Evolutionary conservation across 163 green algal species (phyloP).

Genomic region (Chlorella variabilis): DNA sequence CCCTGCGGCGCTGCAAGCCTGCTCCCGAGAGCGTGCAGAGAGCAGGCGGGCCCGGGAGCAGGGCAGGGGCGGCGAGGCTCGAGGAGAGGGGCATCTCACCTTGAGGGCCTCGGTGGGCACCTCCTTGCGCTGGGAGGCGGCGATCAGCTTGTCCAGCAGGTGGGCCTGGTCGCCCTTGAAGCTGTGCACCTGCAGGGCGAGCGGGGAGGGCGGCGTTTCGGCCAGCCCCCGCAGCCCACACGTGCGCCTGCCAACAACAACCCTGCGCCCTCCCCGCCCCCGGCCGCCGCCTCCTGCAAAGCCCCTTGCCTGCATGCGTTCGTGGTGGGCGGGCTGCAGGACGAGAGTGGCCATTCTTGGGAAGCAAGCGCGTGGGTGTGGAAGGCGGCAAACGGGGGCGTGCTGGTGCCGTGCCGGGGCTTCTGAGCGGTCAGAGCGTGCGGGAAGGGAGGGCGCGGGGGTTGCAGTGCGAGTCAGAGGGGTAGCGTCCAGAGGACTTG

Average conservation of each 20-base stretch:
- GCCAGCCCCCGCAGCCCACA: too few species aligned
- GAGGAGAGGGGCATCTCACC: conserved; percentile 1
- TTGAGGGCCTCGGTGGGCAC: conserved; percentile 15
- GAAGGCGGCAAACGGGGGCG: not conserved
- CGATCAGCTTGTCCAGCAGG: conserved; percentile 37
- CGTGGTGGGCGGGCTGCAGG: conserved; percentile 6
- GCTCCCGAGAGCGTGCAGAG: too few species aligned
- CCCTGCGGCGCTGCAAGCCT: too few species aligned
- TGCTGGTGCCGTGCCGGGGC: too few species aligned
- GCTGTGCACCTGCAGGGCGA: not conserved
- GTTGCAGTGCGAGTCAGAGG: too few species aligned
- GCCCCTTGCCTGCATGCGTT: conserved; percentile 4
- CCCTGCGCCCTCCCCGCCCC: not conserved
- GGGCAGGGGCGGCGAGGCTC: not conserved
- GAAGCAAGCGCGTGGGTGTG: not conserved
- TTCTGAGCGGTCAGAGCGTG: too few species aligned
- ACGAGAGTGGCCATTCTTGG: conserved; percentile 4
- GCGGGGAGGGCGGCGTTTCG: too few species aligned
- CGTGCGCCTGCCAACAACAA: not conserved
- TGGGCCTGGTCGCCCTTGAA: conserved; percentile 49
- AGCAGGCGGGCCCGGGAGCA: not conserved
- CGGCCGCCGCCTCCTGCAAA: not conserved
- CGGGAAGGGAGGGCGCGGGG: too few species aligned
- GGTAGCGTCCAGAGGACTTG: too few species aligned
- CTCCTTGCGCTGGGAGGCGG: conserved; percentile 18